Evolutionary conservation across 495 filamentous ascomycete genomes (phyloP).

Genomic region (Endocarpon pusillum): DNA sequence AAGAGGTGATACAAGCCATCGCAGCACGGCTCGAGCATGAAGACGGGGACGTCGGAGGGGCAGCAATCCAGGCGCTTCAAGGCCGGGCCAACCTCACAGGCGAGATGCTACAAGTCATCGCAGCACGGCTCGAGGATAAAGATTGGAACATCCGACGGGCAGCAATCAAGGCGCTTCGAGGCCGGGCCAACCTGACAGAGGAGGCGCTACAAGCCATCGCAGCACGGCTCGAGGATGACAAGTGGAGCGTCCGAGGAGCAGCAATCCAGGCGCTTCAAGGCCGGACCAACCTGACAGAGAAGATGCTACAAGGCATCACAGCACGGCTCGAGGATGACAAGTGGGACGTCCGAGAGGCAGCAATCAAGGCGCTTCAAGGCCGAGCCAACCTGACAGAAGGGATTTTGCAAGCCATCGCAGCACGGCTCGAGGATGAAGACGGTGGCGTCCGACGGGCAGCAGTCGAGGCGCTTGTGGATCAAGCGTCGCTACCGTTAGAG

Average conservation of each 20-base stretch:
- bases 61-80: constrained; percentile 3
- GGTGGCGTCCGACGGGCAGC: constrained; percentile 2
- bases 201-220: constrained; percentile 4
- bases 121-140: constrained; percentile 4
- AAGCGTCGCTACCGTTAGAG: too few relatives aligned
- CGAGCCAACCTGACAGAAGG: constrained; percentile 3
- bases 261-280: constrained; percentile 3
- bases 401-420: constrained; percentile 3
- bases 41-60: constrained; percentile 1
- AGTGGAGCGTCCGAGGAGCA: constrained; percentile 1
- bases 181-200: neutral
- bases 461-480: neutral
- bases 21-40: constrained; percentile 8
- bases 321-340: constrained; percentile 8
- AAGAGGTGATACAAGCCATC: constrained; percentile 3
- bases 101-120: constrained; percentile 3
- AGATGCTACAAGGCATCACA: constrained; percentile 5
- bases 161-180: neutral
- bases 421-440: constrained; percentile 4
- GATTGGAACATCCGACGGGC: constrained; percentile 3
- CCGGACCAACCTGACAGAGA: constrained; percentile 2
- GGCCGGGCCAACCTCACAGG: constrained; percentile 2
- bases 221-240: constrained; percentile 8
- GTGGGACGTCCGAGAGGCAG: constrained; percentile 1
- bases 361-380: constrained; percentile 2